A percentile compares a stretch with the other conserved stretches of the same genome.
Conservation (phyloP, 495 filamentous ascomycete genomes). For the Annulohypoxylon moriforme region DNA sequence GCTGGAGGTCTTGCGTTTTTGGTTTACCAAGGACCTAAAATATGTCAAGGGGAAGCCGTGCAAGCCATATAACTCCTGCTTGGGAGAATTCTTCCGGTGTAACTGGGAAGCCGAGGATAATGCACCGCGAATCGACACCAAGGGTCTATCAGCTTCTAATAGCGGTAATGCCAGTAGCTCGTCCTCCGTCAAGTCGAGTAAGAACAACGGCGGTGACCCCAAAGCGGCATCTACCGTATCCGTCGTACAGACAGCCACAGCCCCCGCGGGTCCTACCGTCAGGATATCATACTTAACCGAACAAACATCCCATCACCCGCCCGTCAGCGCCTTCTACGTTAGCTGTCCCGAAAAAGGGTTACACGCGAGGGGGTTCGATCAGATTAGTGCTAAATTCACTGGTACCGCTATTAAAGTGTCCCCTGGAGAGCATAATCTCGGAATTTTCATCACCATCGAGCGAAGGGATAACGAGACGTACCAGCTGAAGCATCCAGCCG, state of each 20-base stretch:
- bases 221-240: constrained; percentile 57
- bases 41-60: constrained; percentile 98
- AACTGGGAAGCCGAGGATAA: constrained; percentile 91
- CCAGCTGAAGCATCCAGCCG: constrained; percentile 91
- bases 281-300: constrained; percentile 94
- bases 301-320: constrained; percentile 98
- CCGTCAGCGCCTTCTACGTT: constrained; percentile 95
- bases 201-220: constrained; percentile 42
- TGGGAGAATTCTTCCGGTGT: constrained; percentile 98
- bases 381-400: constrained; percentile 97
- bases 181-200: constrained; percentile 62
- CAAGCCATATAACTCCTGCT: constrained; percentile 96
- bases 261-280: constrained; percentile 65
- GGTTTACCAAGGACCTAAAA: constrained; percentile 99
- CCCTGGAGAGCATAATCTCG: constrained; percentile 91
- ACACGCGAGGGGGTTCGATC: constrained; percentile 89
- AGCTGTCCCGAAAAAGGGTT: constrained; percentile 93
- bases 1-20: constrained; percentile 92
- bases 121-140: constrained; percentile 61
- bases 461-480: constrained; percentile 88
- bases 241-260: constrained; percentile 54
- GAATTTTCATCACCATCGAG: constrained; percentile 91
- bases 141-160: constrained; percentile 37
- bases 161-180: constrained; percentile 56
- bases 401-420: constrained; percentile 92